Evolutionary conservation across 140 eudicot species (phyloP), one percentile per base, ranked within the genome.

Genomic region (Bidens hawaiensis): DNA sequence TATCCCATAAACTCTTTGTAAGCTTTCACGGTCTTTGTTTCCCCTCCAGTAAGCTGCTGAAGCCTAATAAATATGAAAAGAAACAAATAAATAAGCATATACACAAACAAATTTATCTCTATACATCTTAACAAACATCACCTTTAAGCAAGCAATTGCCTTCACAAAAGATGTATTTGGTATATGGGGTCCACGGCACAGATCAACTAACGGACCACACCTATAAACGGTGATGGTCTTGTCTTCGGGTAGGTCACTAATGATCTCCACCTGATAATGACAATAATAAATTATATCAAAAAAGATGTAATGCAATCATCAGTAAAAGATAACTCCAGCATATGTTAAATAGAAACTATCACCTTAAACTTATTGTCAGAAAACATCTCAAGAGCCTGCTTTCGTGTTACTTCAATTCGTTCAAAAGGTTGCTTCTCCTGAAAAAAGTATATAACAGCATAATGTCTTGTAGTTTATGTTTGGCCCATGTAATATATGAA

Each of bases 21-120:
- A 78, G 79, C 98, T 91, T 68, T 91, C 98, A 49, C 96, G 85
- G 54, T 91, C 89, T 73, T 82, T 87, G 53, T 80, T 78, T 43
- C 98, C 96, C 75, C 87, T 87, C 98, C 96, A 87, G 63, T 91
- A 91, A 3, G 98, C 98, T 22, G 98, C 88, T 50, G 94, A 90
- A 74, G 98, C 95, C 96, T 91, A 77, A 41, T 16, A 45, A 4
- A 14, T 45, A 19, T 2, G 17, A 13, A 9, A n/a, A n/a, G 0
- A 27, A 7, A 54, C 16, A 40, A 27, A 31, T 49, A 12, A 33
- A 43, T 42, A 50, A n/a, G 10, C 31, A 43, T 41, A 46, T 21
- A 60, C 52, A 18, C 40, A 14, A 36, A 7, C 2, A 28, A 55
- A 21, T 28, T 17, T 21, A 36, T 59, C 41, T 67, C 15, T n/a